Base-by-base conservation (phyloP, 2,329 filamentous ascomycete species). In the Madurella fahalii region DNA sequence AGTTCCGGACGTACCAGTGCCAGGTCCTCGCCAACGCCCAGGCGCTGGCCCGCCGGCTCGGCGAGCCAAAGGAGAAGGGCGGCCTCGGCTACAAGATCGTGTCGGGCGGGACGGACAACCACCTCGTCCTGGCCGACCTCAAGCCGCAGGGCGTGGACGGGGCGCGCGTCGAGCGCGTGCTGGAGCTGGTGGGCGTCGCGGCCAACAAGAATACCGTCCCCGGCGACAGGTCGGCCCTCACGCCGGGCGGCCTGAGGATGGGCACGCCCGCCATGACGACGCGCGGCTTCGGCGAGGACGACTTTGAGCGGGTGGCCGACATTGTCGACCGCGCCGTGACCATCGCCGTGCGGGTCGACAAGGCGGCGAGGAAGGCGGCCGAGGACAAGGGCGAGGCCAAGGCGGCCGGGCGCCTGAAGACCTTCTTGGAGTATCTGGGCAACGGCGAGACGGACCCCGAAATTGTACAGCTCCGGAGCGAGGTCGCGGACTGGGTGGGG, bases 191-290 rank as follows among this genome's bases (percentile, higher is more conserved):
- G 62, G 93, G 93, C 65, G 93, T 97, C 50, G 94, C 94, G n/a
- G 88, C 89, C 69, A 99, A 99, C 81, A 99, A 99, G 82, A 99
- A 99, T 77, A 96, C 94, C 8, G 93, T 96, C 0, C 94, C 94
- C 1, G 94, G 93, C 42, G 94, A 99, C 74, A 90, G 87, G 69
- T 96, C 91, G 1, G 94, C 94, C 1, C 82, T 99, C 68, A 90
- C 93, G 61, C 94, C 94, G 13, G 93, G 93, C 62, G 94, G 94
- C 60, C 80, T 99, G 61, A 87, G 94, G 62, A 92, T 99, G 75
- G 94, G 94, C 53, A 94, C 93, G 0, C 94, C 94, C 0, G 94
- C 94, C 63, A 99, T 99, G 94, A 97, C 94, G 18, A 96, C 90
- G 16, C 85, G 94, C 58, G 94, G 93, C n/a, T 93, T 99, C 71